Evolutionary conservation across 2,329 filamentous ascomycete species (phyloP).

Genomic region (Ophiostoma australiae): DNA sequence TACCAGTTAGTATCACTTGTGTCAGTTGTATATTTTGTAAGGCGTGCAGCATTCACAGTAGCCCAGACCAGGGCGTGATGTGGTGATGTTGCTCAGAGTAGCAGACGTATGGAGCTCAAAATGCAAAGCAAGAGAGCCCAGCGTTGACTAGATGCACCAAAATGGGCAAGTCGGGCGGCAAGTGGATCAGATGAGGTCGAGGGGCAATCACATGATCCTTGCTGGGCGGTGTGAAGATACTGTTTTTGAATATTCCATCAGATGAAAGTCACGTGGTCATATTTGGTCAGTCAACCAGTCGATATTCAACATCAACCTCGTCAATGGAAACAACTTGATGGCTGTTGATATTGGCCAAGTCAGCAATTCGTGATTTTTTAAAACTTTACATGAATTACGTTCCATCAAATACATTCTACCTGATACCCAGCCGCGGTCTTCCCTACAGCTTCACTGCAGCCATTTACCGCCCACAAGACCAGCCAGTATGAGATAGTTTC

Average conservation of each 20-base stretch:
- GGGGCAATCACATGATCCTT: conserved; percentile 8
- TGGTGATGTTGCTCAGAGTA: neutral
- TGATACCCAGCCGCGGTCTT: neutral
- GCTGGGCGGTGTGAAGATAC: neutral
- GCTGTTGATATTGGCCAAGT: neutral
- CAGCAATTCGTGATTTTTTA: neutral
- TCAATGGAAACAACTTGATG: neutral
- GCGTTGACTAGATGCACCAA: neutral
- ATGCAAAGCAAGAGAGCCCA: neutral
- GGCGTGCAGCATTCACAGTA: neutral
- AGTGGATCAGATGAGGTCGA: conserved; percentile 5
- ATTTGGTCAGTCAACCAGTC: neutral
- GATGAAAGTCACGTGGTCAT: neutral
- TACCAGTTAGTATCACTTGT: neutral
- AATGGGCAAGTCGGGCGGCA: neutral
- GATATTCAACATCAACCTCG: neutral
- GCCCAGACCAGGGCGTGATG: neutral
- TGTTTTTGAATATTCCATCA: neutral
- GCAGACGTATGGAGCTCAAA: neutral
- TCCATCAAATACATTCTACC: neutral
- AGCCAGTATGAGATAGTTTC: neutral
- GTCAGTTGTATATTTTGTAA: neutral
- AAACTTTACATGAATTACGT: neutral
- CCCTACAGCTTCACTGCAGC: neutral
- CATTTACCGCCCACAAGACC: neutral